A percentile compares a stretch with the other conserved stretches of the same genome.
phyloP scores from a whole-genome alignment of 305 asterid species.

The Solanum aculeatissimum region DNA sequence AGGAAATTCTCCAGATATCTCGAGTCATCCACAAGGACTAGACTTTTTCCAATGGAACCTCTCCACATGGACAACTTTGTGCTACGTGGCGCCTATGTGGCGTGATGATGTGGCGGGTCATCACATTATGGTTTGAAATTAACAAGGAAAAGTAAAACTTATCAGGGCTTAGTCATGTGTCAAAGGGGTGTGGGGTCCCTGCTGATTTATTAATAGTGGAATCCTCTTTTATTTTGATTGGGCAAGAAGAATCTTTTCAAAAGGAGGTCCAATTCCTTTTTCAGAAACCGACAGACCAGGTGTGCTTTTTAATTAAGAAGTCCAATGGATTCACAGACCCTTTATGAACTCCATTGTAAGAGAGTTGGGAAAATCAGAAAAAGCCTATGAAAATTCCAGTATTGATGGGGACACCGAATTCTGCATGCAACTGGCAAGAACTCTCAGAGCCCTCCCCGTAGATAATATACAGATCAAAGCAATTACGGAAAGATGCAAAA shows the following conservation, averaged over 20 bases:
- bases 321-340: neutral
- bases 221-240: neutral
- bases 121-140: neutral
- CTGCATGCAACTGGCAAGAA: neutral
- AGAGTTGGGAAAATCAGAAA: neutral
- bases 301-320: neutral
- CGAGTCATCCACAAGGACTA: too few species aligned
- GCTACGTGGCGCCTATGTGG: too few species aligned
- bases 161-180: neutral
- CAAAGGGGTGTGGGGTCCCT: neutral
- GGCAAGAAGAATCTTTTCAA: neutral
- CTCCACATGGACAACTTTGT: too few species aligned
- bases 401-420: neutral
- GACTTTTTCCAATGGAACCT: too few species aligned
- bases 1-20: too few species aligned
- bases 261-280: neutral
- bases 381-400: neutral
- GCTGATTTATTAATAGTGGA: neutral
- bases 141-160: neutral
- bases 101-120: too few species aligned
- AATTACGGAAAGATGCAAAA: neutral
- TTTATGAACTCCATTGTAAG: neutral
- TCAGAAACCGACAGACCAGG: neutral
- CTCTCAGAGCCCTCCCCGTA: neutral
- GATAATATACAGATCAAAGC: neutral